Percentiles rank a stretch among this genome's conserved stretches.
These are phyloP conservation scores for Tarenaya hassleriana DNA, from an alignment of 345 rosid genomes.

Conservation along the genomic window DNA sequence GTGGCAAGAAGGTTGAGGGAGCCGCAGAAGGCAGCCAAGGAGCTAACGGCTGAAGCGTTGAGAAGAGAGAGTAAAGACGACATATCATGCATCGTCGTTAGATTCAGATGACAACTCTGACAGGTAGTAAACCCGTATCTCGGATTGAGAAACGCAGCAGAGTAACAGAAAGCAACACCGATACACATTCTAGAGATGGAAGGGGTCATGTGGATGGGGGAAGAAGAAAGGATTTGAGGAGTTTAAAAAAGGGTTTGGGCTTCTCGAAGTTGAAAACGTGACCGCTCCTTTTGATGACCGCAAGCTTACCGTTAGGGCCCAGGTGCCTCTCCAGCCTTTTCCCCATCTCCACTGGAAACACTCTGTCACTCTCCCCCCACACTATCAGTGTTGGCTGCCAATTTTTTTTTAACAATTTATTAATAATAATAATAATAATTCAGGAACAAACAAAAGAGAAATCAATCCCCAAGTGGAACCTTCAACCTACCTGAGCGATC, in stretches of 20 bases:
- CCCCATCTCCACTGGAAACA: constrained; percentile 63
- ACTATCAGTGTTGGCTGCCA: constrained; percentile 57
- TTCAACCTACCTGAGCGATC: constrained; percentile 61
- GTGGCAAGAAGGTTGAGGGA: constrained; percentile 58
- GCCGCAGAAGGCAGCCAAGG: constrained; percentile 74
- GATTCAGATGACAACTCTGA: constrained; percentile 53
- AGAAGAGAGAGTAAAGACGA: constrained; percentile 68
- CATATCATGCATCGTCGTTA: constrained; percentile 68
- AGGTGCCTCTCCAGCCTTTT: constrained; percentile 61
- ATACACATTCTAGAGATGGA: no score
- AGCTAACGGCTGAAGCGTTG: constrained; percentile 53
- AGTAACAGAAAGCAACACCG: no score
- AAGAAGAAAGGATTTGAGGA: constrained; percentile 49
- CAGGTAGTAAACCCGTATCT: no score
- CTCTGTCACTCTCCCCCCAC: constrained; percentile 78
- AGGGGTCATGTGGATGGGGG: no score
- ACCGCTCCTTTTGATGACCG: constrained; percentile 52
- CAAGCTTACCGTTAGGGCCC: constrained; percentile 52
- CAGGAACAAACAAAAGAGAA: background rate
- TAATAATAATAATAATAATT: no score
- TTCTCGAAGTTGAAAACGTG: constrained; percentile 58
- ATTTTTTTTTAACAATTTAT: background rate
- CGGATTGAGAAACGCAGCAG: no score
- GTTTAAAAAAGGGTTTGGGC: constrained; percentile 39
- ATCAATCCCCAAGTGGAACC: no score